Evolutionary conservation across 2,329 filamentous ascomycete genomes (phyloP).

Genomic region (Mycosphaerelloides madeirae): DNA sequence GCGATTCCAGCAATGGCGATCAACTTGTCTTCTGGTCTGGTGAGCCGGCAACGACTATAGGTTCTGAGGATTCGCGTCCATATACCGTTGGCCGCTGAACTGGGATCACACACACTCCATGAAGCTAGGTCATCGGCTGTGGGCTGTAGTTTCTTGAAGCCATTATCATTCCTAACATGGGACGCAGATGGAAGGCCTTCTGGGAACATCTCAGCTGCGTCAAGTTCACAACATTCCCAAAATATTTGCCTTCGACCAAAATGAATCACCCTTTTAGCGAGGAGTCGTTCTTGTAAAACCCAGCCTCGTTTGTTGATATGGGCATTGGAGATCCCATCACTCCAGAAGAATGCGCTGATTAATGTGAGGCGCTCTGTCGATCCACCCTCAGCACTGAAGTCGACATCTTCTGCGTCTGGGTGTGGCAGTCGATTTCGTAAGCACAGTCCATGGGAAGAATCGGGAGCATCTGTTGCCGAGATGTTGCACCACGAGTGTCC

Average conservation of each 20-base stretch:
- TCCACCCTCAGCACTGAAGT: neutral
- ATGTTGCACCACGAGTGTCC: slow-evolving; percentile 4
- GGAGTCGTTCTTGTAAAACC: slow-evolving; percentile 10
- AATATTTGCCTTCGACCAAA: slow-evolving; percentile 8
- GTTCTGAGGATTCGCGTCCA: neutral
- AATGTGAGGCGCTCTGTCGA: neutral
- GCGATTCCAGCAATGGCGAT: neutral
- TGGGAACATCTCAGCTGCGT: neutral
- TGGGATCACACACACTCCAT: neutral
- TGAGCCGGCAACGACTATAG: neutral
- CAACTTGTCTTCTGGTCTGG: neutral
- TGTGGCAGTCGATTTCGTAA: neutral
- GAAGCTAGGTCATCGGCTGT: neutral
- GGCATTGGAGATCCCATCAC: neutral
- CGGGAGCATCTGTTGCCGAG: slow-evolving; percentile 4
- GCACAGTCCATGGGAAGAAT: slow-evolving; percentile 5
- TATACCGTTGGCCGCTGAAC: neutral
- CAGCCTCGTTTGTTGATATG: slow-evolving; percentile 7
- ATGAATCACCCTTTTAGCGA: slow-evolving; percentile 5
- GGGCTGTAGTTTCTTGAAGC: neutral
- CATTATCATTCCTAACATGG: neutral
- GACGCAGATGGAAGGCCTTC: neutral
- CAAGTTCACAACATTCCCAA: slow-evolving; percentile 3
- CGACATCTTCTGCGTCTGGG: neutral
- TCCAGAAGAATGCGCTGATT: neutral